phyloP scores from a whole-genome alignment of 2,329 filamentous ascomycete genomes.

The Chaetomium globosum region DNA sequence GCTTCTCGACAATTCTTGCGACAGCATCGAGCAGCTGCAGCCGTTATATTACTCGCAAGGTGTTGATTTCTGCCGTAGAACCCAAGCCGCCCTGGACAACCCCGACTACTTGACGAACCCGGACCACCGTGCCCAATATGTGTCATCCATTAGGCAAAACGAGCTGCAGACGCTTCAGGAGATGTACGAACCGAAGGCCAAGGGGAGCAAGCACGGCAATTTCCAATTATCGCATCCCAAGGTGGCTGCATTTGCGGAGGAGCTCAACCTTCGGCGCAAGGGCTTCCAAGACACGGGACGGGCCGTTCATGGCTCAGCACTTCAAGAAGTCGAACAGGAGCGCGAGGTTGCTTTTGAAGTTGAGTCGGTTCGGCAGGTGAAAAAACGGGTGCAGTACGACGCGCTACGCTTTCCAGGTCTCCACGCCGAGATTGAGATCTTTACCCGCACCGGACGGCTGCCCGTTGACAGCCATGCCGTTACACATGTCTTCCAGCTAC shows the following conservation, averaged over 20 bases:
- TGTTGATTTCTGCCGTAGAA: slow-evolving; percentile 60
- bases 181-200: slow-evolving; percentile 52
- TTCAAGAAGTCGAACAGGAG: slow-evolving; percentile 64
- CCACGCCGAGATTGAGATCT: slow-evolving; percentile 50
- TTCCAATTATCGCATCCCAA: slow-evolving; percentile 31
- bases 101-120: slow-evolving; percentile 45
- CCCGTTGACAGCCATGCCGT: slow-evolving; percentile 44
- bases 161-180: slow-evolving; percentile 62
- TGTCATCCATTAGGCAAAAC: slow-evolving; percentile 51
- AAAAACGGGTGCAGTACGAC: slow-evolving; percentile 48
- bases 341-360: slow-evolving; percentile 62
- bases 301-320: slow-evolving; percentile 52
- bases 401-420: slow-evolving; percentile 51
- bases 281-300: slow-evolving; percentile 44
- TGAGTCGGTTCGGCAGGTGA: slow-evolving; percentile 58
- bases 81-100: slow-evolving; percentile 51
- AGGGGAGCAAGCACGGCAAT: slow-evolving; percentile 34
- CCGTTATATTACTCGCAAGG: slow-evolving; percentile 63
- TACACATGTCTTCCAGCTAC: slow-evolving; percentile 47
- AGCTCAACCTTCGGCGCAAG: slow-evolving; percentile 41
- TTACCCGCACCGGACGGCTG: slow-evolving; percentile 51
- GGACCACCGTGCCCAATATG: slow-evolving; percentile 45
- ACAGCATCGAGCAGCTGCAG: slow-evolving; percentile 60
- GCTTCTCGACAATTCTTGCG: slow-evolving; percentile 67
- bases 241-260: slow-evolving; percentile 38